Percentiles rank a stretch among this genome's conserved stretches.
Conservation (phyloP, 352 stramenopile genomes). For the Phytophthora constricta region DNA sequence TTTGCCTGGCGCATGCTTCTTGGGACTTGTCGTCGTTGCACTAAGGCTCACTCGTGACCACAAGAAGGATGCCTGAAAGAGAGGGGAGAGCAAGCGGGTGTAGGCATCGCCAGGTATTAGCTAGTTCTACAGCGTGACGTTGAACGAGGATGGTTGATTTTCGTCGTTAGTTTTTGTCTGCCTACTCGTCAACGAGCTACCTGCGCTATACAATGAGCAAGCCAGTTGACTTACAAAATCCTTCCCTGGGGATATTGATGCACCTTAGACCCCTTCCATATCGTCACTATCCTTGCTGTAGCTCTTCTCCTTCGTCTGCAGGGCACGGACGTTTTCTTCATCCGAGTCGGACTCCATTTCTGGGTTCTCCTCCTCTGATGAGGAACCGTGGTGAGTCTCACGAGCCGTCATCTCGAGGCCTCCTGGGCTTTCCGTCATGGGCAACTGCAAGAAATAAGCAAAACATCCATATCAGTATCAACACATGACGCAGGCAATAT, state of each 20-base stretch:
- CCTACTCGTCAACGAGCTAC: slow-evolving; percentile 18
- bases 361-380: slow-evolving; percentile 58
- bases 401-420: slow-evolving; percentile 64
- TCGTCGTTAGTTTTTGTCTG: slow-evolving; percentile 10
- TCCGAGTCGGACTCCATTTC: slow-evolving; percentile 72
- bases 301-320: slow-evolving; percentile 51
- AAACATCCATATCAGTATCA: slow-evolving; percentile 19
- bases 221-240: neutral
- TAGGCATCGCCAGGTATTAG: slow-evolving; percentile 14
- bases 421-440: slow-evolving; percentile 70
- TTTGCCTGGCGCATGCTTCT: slow-evolving; percentile 60
- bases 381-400: slow-evolving; percentile 53
- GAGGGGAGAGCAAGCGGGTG: slow-evolving; percentile 9
- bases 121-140: slow-evolving; percentile 8
- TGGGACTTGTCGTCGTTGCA: slow-evolving; percentile 56
- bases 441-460: slow-evolving; percentile 49
- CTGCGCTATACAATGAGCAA: slow-evolving; percentile 19
- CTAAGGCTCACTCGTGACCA: slow-evolving; percentile 68
- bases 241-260: neutral
- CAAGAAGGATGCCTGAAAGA: slow-evolving; percentile 73
- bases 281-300: slow-evolving; percentile 54
- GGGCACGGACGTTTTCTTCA: slow-evolving; percentile 56
- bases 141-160: slow-evolving; percentile 15
- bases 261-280: slow-evolving; percentile 55
- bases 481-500: slow-evolving; percentile 21